A percentile compares a stretch with the other conserved stretches of the same genome.
Evolutionary conservation across 495 filamentous ascomycete genomes (phyloP).

Genomic region (Aspergillus panamensis): DNA sequence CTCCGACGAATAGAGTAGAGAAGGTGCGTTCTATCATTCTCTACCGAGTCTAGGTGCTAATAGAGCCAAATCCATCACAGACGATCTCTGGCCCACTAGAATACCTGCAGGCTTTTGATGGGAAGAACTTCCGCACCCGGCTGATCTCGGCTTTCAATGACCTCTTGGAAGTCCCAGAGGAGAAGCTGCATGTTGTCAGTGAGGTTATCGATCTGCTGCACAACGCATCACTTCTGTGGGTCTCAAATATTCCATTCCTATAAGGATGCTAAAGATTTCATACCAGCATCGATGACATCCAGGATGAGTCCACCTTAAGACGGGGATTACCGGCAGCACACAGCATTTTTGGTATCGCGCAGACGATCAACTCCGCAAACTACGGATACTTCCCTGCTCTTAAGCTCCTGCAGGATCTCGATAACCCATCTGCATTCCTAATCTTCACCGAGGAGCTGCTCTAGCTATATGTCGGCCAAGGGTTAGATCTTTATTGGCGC

Average conservation of each 20-base stretch:
- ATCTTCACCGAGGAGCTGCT: constrained; percentile 78
- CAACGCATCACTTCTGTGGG: constrained; percentile 73
- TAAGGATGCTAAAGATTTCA: background rate
- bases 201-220: constrained; percentile 80
- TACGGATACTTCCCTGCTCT: constrained; percentile 83
- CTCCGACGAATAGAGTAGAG: no score
- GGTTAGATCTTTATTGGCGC: constrained; percentile 92
- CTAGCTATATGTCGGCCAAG: constrained; percentile 83
- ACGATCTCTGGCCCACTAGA: no score
- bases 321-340: constrained; percentile 83
- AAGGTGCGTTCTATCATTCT: no score
- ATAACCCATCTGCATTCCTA: constrained; percentile 54
- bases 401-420: constrained; percentile 60
- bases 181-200: constrained; percentile 68
- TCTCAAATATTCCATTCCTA: background rate
- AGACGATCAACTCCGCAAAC: constrained; percentile 94
- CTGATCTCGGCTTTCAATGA: constrained; percentile 78
- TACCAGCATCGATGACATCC: constrained; percentile 72
- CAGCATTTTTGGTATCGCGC: constrained; percentile 78
- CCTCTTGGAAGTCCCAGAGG: constrained; percentile 70
- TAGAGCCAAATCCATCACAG: no score
- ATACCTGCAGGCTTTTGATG: constrained; percentile 70
- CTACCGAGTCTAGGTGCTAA: no score
- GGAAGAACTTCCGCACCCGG: constrained; percentile 76
- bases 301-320: constrained; percentile 71